phyloP scores from a whole-genome alignment of 2,329 filamentous ascomycete species.

The Diaporthe helianthi region DNA sequence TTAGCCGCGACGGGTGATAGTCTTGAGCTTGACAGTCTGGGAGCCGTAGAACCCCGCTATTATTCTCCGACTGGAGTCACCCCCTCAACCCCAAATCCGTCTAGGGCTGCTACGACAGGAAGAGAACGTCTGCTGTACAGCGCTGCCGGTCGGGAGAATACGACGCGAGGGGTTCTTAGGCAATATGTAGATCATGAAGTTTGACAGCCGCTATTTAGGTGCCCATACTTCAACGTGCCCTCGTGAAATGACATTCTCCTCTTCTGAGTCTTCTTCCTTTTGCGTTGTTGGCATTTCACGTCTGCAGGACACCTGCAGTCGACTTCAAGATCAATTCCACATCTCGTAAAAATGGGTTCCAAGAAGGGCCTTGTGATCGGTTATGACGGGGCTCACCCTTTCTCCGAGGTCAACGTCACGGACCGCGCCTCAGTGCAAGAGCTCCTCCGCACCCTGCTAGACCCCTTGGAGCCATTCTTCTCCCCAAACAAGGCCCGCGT shows the following conservation, averaged over 20 bases:
- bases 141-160: slow-evolving; percentile 29
- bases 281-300: background rate
- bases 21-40: background rate
- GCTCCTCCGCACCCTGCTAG: slow-evolving; percentile 68
- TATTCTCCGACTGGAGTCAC: background rate
- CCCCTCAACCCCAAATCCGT: slow-evolving; percentile 23
- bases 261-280: too few species aligned
- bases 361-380: slow-evolving; percentile 52
- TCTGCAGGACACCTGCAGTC: too few species aligned
- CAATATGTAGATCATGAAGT: background rate
- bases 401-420: slow-evolving; percentile 57
- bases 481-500: slow-evolving; percentile 71
- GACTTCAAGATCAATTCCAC: too few species aligned
- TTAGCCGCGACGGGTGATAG: slow-evolving; percentile 20
- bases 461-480: slow-evolving; percentile 75
- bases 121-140: background rate
- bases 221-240: background rate
- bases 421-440: slow-evolving; percentile 65
- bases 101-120: background rate
- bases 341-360: slow-evolving; percentile 20
- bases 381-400: slow-evolving; percentile 62
- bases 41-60: slow-evolving; percentile 6
- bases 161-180: slow-evolving; percentile 22
- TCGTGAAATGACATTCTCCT: background rate
- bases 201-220: slow-evolving; percentile 7